Conservation (phyloP, 1,284 basidiomycete genomes). For the Trametes hirsuta region DNA sequence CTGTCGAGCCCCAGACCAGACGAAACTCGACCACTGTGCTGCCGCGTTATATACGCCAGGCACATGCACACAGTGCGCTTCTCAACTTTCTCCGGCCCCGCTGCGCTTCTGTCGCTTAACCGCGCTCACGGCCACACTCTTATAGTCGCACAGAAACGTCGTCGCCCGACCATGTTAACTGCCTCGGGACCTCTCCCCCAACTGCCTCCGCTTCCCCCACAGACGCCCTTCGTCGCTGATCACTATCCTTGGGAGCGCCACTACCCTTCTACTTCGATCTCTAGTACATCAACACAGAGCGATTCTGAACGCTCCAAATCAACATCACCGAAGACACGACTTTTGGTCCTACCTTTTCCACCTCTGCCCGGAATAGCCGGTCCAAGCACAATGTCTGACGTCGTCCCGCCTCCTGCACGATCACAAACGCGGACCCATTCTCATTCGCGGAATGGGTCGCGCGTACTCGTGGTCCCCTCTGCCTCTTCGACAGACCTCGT, state of each 20-base stretch:
- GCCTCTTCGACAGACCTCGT: conserved; percentile 19
- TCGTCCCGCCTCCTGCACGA: neutral
- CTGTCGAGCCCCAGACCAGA: conserved; percentile 26
- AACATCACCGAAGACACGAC: conserved; percentile 8
- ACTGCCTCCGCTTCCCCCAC: conserved; percentile 15
- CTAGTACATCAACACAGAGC: neutral
- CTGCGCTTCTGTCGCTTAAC: neutral
- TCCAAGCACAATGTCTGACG: neutral
- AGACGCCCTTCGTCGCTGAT: conserved; percentile 13
- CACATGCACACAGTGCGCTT: neutral
- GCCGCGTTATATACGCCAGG: conserved; percentile 16
- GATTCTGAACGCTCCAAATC: conserved; percentile 6
- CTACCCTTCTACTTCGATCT: conserved; percentile 13
- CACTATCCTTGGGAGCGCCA: conserved; percentile 17
- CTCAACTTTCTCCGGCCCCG: conserved; percentile 2
- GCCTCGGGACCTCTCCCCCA: conserved; percentile 11
- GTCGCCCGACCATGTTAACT: conserved; percentile 6
- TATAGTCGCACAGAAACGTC: neutral
- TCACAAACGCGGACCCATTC: conserved; percentile 7
- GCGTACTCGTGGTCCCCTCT: conserved; percentile 16
- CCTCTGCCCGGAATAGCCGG: conserved; percentile 2
- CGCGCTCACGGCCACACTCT: neutral
- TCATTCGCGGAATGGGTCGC: conserved; percentile 14
- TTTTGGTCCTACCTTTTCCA: conserved; percentile 1
- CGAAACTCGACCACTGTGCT: conserved; percentile 20